Evolutionary conservation across 2,329 filamentous ascomycete species (phyloP), one percentile per base, ranked within the genome.

Genomic region (Alternaria ethzedia): DNA sequence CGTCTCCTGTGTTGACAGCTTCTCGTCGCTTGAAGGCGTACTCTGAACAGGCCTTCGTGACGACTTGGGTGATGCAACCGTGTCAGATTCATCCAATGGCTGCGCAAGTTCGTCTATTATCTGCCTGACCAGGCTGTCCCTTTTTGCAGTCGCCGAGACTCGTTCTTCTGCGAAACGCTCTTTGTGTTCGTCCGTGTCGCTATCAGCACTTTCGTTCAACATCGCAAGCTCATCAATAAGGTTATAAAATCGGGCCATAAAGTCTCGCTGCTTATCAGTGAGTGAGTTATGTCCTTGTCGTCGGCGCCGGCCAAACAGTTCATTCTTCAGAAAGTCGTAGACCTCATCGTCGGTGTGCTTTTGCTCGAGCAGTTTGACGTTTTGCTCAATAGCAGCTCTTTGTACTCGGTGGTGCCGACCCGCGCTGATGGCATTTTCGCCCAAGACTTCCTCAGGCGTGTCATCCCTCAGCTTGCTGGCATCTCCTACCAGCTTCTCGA

Each of bases 71-170:
- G 49, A 36, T 21, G 25, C 10, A 30, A 26, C 28, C 13, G 17
- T 51, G 8, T 52, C 46, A 12, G n/a, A 25, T 25, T 15, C 6
- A 11, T 21, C n/a, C 20, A 30, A 28, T 8, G 60, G 32, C 17
- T 32, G 25, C 32, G 49, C 30, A 30, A 63, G 56, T 26, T 63
- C 55, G n/a, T 63, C 32, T 26, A n/a, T 11, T 32, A 59, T 52
- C 23, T 59, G 23, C 20, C 26, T 20, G 21, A 59, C 54, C 5
- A 61, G n/a, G 5, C 23, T 21, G 9, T 28, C 46, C 32, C 59
- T 58, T 21, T 58, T 30, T 23, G 20, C 17, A 8, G 17, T 43
- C 15, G 32, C 11, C n/a, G 6, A 25, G 30, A 15, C 49, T 28
- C 13, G 9, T 23, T 7, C 36, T 4, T 11, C 5, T 13, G 15